phyloP scores from a whole-genome alignment of 768 basidiomycete genomes.

The Amanita pseudoporphyria region DNA sequence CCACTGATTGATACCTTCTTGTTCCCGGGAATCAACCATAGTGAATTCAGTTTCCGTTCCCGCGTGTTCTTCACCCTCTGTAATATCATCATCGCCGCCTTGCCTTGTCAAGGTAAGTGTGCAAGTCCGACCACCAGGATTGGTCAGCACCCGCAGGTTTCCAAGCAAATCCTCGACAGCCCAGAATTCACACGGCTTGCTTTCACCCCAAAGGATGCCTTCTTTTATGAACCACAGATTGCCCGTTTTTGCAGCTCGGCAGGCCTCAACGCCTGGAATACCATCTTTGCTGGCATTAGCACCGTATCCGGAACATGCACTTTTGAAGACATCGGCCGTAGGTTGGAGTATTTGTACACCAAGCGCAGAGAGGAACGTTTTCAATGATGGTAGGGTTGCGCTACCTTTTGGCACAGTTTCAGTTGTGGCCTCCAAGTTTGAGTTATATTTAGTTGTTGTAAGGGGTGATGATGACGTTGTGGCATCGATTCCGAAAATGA shows the following conservation, averaged over 20 bases:
- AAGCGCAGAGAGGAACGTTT: constrained; percentile 42
- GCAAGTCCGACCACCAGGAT: constrained; percentile 53
- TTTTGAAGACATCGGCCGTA: constrained; percentile 42
- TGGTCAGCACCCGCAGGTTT: constrained; percentile 44
- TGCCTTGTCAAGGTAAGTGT: constrained; percentile 45
- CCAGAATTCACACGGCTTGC: constrained; percentile 75
- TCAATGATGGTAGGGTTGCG: constrained; percentile 39
- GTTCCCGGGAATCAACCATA: constrained; percentile 64
- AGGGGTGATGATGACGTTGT: constrained; percentile 31
- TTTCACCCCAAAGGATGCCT: constrained; percentile 68
- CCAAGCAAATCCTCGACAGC: constrained; percentile 45
- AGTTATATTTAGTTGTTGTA: constrained; percentile 31
- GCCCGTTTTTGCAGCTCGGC: constrained; percentile 62
- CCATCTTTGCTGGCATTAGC: constrained; percentile 29
- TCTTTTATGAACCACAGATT: constrained; percentile 62
- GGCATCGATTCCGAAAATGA: constrained; percentile 69
- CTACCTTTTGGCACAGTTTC: constrained; percentile 38
- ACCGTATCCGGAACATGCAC: constrained; percentile 32
- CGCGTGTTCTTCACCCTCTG: constrained; percentile 26
- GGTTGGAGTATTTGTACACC: constrained; percentile 34
- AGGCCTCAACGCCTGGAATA: constrained; percentile 58
- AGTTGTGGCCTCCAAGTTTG: constrained; percentile 17
- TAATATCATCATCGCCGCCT: constrained; percentile 14
- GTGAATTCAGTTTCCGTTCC: constrained; percentile 58
- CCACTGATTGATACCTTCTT: constrained; percentile 59